Base-by-base conservation (phyloP, 257 asterid species). In the Solanum clarkiae region DNA sequence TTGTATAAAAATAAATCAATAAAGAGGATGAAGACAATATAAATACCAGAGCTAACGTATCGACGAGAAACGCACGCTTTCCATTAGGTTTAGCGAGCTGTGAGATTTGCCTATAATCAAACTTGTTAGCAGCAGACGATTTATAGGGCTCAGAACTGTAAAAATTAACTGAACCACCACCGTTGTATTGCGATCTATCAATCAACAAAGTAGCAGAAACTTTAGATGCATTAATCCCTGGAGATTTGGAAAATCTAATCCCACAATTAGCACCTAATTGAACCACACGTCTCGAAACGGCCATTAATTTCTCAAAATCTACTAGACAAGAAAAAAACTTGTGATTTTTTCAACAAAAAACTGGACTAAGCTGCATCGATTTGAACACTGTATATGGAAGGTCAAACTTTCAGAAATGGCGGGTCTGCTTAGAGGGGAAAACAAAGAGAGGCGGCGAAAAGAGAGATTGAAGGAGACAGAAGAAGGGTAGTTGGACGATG, bases 21-120 rank as follows among this genome's bases (percentile, higher is more conserved):
- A 10, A 60, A n/a, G 29, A 8, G 3, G 47, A 36, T 47, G 8
- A 72, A 20, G 12, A 44, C 29, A 49, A 0, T 66, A 47, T 14
- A 68, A 63, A 85, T 92, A 90, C 95, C 93, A 92, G 81, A 71
- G 92, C 90, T 45, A 91, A 86, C 11, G 94, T 92, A 82, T 92
- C 94, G 3, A 91, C 90, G 59, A 92, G 92, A 85, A 80, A 91
- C 10, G 90, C 90, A 47, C 91, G 93, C 47, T 81, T 85, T 53
- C 88, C 88, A 75, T 69, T 87, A 65, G 92, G 90, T 84, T 87
- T 88, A n/a, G 85, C 91, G 14, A 92, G 91, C 87, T 88, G 91
- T 56, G 94, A 91, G 88, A 91, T 89, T 84, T 88, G 92, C 85
- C 94, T 82, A 69, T 75, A 65, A 63, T 89, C 88, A 54, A 86